These are phyloP conservation scores for Viola pubescens DNA, from an alignment of 441 rosid genomes.

Conservation along the genomic window DNA sequence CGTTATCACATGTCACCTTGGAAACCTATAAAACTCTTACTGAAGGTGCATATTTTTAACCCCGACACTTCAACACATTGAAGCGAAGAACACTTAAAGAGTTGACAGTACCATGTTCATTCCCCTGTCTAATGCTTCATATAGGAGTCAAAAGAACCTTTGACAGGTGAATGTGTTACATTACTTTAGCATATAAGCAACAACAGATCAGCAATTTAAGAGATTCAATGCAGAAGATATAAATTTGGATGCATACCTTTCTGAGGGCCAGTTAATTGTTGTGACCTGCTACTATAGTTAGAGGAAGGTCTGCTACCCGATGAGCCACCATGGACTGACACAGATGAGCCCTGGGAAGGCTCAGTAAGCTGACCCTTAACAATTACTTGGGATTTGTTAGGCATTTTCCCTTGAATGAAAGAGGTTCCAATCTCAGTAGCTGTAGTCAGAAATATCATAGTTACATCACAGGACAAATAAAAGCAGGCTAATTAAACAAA, in stretches of 20 bases:
- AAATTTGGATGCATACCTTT: conserved; percentile 37
- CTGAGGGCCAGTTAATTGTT: conserved; percentile 49
- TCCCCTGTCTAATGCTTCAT: too few species aligned
- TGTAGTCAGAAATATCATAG: conserved; percentile 22
- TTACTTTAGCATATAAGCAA: not conserved
- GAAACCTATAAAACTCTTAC: too few species aligned
- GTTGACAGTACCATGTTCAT: not conserved
- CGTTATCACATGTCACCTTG: too few species aligned
- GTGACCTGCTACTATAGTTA: conserved; percentile 62
- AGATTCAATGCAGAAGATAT: not conserved
- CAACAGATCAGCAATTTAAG: not conserved
- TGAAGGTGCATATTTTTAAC: not conserved
- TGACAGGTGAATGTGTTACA: too few species aligned
- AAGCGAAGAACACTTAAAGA: too few species aligned
- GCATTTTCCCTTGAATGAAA: conserved; percentile 36
- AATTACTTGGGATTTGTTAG: conserved; percentile 44
- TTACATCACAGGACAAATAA: conserved; percentile 7
- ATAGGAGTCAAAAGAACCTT: too few species aligned
- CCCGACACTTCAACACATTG: not conserved
- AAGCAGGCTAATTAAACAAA: conserved; percentile 7
- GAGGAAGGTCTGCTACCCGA: conserved; percentile 69
- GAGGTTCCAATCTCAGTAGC: conserved; percentile 37
- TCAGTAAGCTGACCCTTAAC: conserved; percentile 48
- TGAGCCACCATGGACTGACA: conserved; percentile 46
- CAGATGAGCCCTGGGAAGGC: conserved; percentile 41